Conservation (phyloP, 1,284 basidiomycete species). For the Coniophora puteana region DNA sequence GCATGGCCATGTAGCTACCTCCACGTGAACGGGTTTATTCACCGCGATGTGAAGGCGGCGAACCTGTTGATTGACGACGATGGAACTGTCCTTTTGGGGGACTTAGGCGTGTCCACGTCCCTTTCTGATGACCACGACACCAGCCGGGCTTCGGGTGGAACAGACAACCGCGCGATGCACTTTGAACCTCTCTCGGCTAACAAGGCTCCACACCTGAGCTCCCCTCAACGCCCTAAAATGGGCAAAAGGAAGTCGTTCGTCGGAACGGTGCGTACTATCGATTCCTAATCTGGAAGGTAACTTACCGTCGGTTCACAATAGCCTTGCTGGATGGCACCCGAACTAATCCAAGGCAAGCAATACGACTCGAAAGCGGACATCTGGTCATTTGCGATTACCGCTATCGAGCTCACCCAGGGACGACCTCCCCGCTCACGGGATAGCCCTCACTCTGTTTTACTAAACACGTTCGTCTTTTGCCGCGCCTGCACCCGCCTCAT, state of each 20-base stretch:
- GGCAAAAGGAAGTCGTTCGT: slow-evolving; percentile 85
- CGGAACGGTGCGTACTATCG: slow-evolving; percentile 62
- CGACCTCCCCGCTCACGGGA: slow-evolving; percentile 80
- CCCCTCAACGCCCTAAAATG: slow-evolving; percentile 35
- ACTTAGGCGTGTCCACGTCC: slow-evolving; percentile 84
- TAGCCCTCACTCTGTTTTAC: slow-evolving; percentile 68
- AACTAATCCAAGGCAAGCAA: slow-evolving; percentile 78
- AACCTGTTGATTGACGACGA: slow-evolving; percentile 86
- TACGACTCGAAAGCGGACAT: slow-evolving; percentile 88
- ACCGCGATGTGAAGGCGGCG: slow-evolving; percentile 87
- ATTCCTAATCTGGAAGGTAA: slow-evolving; percentile 4
- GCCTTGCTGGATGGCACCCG: slow-evolving; percentile 95
- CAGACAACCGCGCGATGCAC: slow-evolving; percentile 28
- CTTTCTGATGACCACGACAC: slow-evolving; percentile 60
- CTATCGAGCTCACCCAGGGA: slow-evolving; percentile 80
- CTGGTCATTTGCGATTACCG: slow-evolving; percentile 91
- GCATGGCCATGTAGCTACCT: slow-evolving; percentile 53
- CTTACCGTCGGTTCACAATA: slow-evolving; percentile 21
- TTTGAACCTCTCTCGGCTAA: slow-evolving; percentile 27
- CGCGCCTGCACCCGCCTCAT: background rate
- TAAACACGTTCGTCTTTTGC: slow-evolving; percentile 56
- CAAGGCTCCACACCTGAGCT: slow-evolving; percentile 6
- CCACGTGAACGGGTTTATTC: slow-evolving; percentile 86
- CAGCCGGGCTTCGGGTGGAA: slow-evolving; percentile 8
- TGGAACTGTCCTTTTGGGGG: slow-evolving; percentile 85